A percentile compares a stretch with the other conserved stretches of the same genome.
phyloP scores from a whole-genome alignment of 2,329 filamentous ascomycete genomes.

The Talaromyces amestolkiae region DNA sequence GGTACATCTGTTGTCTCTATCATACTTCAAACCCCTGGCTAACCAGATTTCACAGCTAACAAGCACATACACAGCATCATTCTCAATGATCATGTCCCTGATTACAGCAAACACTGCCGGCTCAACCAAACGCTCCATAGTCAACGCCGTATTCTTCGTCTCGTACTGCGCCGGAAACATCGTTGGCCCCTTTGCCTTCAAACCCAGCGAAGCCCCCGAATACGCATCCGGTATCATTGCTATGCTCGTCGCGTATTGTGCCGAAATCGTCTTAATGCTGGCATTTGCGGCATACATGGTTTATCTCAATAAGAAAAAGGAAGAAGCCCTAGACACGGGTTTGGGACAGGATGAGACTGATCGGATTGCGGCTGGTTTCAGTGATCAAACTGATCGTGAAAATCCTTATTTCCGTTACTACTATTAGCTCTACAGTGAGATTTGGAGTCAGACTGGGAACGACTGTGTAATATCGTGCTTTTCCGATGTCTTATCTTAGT shows the following conservation, averaged over 20 bases:
- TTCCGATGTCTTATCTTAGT: neutral
- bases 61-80: neutral
- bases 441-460: neutral
- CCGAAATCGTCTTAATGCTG: slow-evolving; percentile 9
- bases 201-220: slow-evolving; percentile 12
- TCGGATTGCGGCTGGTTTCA: neutral
- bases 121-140: neutral
- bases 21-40: neutral
- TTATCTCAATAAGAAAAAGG: neutral
- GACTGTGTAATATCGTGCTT: neutral
- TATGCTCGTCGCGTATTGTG: slow-evolving; percentile 18
- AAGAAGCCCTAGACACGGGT: neutral
- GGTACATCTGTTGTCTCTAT: neutral
- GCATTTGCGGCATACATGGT: neutral
- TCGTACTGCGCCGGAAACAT: slow-evolving; percentile 15
- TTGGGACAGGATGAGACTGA: neutral
- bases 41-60: neutral
- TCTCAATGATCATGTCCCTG: neutral
- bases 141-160: neutral
- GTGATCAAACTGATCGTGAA: neutral
- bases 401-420: neutral
- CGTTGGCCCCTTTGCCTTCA: slow-evolving; percentile 17
- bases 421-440: neutral
- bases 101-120: neutral
- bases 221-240: slow-evolving; percentile 20